phyloP scores from a whole-genome alignment of 2,329 filamentous ascomycete species.

The Fusarium sp. region DNA sequence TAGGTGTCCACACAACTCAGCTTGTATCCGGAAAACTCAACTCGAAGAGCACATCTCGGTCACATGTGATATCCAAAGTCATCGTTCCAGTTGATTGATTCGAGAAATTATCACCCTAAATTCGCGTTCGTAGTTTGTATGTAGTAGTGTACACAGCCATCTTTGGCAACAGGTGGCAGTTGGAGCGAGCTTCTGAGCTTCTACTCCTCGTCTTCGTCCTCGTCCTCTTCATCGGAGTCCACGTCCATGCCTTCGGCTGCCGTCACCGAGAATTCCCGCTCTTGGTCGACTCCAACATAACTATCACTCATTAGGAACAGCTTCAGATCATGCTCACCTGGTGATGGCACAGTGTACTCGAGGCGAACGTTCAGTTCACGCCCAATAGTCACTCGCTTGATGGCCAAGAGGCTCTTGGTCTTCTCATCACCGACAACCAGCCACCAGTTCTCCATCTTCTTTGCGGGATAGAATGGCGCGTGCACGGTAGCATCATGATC shows the following conservation, averaged over 20 bases:
- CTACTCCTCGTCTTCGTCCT: constrained; percentile 63
- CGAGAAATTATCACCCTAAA: constrained; percentile 48
- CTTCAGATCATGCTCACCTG: constrained; percentile 89
- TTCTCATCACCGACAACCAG: constrained; percentile 94
- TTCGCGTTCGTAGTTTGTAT: constrained; percentile 52
- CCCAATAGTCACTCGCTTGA: constrained; percentile 93
- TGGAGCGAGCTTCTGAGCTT: constrained; percentile 31
- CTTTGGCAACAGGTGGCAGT: constrained; percentile 38
- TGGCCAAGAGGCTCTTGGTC: constrained; percentile 88
- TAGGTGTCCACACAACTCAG: constrained; percentile 51
- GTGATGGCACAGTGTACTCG: constrained; percentile 88
- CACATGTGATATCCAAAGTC: constrained; percentile 31
- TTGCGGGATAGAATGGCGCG: constrained; percentile 91
- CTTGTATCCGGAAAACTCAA: constrained; percentile 51
- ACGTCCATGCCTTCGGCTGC: constrained; percentile 96
- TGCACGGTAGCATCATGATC: constrained; percentile 89
- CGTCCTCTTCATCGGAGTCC: constrained; percentile 88
- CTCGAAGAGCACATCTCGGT: constrained; percentile 47
- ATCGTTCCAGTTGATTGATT: constrained; percentile 39
- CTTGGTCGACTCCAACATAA: constrained; percentile 97
- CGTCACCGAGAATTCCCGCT: constrained; percentile 86
- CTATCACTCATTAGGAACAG: constrained; percentile 97
- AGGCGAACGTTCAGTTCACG: constrained; percentile 83
- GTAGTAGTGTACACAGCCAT: constrained; percentile 54
- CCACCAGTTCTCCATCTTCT: constrained; percentile 99